Conservation (phyloP, 2,329 filamentous ascomycete genomes). For the Cladobotryum mycophilum region DNA sequence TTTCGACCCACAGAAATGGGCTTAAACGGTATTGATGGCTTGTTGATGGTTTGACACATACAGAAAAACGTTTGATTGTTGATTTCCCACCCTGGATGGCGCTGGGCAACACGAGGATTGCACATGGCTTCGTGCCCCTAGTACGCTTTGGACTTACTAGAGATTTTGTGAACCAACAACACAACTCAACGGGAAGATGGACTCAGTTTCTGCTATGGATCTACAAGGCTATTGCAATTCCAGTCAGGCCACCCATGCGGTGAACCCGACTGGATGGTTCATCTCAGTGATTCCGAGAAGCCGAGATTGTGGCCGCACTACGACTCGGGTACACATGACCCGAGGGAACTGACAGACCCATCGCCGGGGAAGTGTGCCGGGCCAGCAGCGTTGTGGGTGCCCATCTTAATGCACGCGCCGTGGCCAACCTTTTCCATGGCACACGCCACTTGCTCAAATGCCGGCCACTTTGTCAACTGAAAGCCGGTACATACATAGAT, state of each 20-base stretch:
- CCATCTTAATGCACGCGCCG: background rate
- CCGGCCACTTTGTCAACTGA: background rate
- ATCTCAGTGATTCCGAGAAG: conserved; percentile 16
- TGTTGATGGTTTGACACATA: background rate
- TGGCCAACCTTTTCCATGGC: background rate
- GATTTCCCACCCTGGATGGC: background rate
- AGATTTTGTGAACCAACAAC: background rate
- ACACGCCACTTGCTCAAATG: background rate
- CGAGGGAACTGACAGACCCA: conserved; percentile 8
- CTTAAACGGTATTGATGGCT: too few species aligned
- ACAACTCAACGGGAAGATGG: background rate
- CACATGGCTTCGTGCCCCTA: conserved; percentile 7
- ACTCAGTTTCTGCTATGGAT: background rate
- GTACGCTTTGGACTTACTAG: background rate
- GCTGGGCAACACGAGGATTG: conserved; percentile 7
- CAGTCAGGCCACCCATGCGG: conserved; percentile 9
- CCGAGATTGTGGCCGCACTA: conserved; percentile 1
- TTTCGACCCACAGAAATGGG: too few species aligned
- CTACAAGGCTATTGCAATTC: conserved; percentile 1
- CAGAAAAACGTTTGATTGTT: background rate
- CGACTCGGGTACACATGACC: conserved; percentile 20
- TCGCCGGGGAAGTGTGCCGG: conserved; percentile 16
- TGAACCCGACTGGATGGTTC: conserved; percentile 22
- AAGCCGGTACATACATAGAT: background rate
- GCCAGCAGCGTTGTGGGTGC: conserved; percentile 6